Evolutionary conservation across 1,284 basidiomycete species (phyloP).

Genomic region (Sporisorium graminicola): DNA sequence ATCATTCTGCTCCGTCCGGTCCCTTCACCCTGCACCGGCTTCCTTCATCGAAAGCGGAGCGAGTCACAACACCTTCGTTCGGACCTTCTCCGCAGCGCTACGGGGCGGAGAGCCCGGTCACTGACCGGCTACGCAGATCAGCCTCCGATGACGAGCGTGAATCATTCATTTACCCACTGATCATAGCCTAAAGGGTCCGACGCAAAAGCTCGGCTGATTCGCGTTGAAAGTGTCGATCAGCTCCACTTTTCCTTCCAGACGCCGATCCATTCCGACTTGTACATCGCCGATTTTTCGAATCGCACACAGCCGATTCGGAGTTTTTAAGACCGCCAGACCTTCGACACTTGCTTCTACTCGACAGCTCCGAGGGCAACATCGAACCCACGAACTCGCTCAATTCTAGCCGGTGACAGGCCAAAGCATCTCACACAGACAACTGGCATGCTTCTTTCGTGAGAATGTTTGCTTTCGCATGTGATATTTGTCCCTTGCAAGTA

Average conservation of each 20-base stretch:
- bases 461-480: conserved; percentile 41
- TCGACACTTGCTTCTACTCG: too few relatives aligned
- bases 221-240: background rate
- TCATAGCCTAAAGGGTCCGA: background rate
- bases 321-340: background rate
- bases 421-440: background rate
- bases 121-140: too few relatives aligned
- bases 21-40: too few relatives aligned
- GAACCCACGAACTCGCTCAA: too few relatives aligned
- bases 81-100: too few relatives aligned
- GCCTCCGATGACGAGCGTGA: background rate
- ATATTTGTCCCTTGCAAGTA: conserved; percentile 13
- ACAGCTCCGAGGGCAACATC: background rate
- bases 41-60: too few relatives aligned
- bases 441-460: conserved; percentile 12
- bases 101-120: too few relatives aligned
- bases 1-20: too few relatives aligned
- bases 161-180: background rate
- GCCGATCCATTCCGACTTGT: background rate
- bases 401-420: too few relatives aligned
- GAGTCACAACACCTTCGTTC: too few relatives aligned
- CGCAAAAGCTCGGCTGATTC: background rate
- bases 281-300: background rate
- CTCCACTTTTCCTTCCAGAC: background rate
- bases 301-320: background rate